Evolutionary conservation across 2,329 filamentous ascomycete genomes (phyloP), one percentile per base, ranked within the genome.

Genomic region (Fusarium verrucosum): DNA sequence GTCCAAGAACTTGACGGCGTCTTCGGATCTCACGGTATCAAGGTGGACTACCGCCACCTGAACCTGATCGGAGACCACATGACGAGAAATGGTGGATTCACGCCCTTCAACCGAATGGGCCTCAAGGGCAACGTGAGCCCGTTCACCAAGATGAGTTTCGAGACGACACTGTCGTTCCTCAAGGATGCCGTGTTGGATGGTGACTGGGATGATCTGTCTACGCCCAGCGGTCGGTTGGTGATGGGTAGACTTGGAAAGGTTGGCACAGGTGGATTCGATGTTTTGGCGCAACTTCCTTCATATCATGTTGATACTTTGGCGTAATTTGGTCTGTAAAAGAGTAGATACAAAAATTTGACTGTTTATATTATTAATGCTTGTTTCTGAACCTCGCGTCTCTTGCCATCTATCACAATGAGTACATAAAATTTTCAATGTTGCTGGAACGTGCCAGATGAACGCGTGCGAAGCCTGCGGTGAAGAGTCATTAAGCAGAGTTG

Each of bases 121-220:
- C 82, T 99, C 60, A 89, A 88, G 74, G 89, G 91, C 66, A 94
- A 92, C 72, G 89, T 94, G 25, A 94, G 89, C 68, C 93, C 95
- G 0, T 94, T 99, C 70, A 94, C 95, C 79, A 98, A 98, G 85
- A 98, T 98, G 94, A 96, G 92, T 77, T 99, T 98, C 80, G 95
- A 99, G 85, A 99, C 95, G 5, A 99, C 95, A 4, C 86, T 98
- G 35, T 89, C 91, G 1, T 97, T 97, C 82, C 83, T 99, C 72
- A 94, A 91, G 77, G 95, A 98, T 74, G 94, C 95, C 2, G 90
- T 97, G 23, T 81, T 96, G 56, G 92, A 96, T 73, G 89, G 92
- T 45, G 95, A 98, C 77, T 92, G 88, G 84, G 95, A 99, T 77
- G 91, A 95, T 72, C 81, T 99, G 60, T 87, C 85, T 58, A 93